These are phyloP conservation scores for Coleophoma cylindrospora DNA, from an alignment of 2,329 filamentous ascomycete genomes.

Conservation along the genomic window DNA sequence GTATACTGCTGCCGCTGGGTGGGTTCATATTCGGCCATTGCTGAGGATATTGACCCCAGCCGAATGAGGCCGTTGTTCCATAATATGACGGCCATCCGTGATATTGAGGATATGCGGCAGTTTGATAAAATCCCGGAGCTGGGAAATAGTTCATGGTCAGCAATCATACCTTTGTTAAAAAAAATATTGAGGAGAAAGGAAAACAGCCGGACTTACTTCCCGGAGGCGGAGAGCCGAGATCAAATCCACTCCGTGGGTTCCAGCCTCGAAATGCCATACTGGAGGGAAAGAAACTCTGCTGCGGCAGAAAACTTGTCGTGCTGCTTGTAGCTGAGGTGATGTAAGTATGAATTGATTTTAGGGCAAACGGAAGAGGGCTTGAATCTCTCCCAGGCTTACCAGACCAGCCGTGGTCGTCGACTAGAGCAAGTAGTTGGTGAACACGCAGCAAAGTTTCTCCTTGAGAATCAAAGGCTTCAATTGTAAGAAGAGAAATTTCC, in stretches of 20 bases:
- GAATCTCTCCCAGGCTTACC: no score
- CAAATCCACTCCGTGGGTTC: slow-evolving; percentile 21
- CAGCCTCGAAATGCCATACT: slow-evolving; percentile 13
- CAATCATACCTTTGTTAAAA: neutral
- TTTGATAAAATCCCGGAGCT: neutral
- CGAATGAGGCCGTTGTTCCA: no score
- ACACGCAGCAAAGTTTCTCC: slow-evolving; percentile 10
- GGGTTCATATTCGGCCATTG: neutral
- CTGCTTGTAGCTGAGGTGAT: neutral
- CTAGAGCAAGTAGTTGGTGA: neutral
- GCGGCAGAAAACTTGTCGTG: no score
- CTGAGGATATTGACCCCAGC: neutral
- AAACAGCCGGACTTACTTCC: neutral
- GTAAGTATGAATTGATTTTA: no score
- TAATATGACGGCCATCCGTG: no score
- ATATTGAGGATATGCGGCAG: neutral
- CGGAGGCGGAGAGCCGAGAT: slow-evolving; percentile 18
- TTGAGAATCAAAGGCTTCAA: slow-evolving; percentile 10
- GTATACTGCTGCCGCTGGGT: slow-evolving; percentile 28
- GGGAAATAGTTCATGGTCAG: neutral
- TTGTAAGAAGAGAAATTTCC: slow-evolving; percentile 9
- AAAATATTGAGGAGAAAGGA: neutral
- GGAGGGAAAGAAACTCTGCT: no score
- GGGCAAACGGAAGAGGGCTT: slow-evolving; percentile 3
- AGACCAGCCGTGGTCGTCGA: no score